phyloP scores from a whole-genome alignment of 2,329 filamentous ascomycete genomes.

The Epichloe sylvatica region DNA sequence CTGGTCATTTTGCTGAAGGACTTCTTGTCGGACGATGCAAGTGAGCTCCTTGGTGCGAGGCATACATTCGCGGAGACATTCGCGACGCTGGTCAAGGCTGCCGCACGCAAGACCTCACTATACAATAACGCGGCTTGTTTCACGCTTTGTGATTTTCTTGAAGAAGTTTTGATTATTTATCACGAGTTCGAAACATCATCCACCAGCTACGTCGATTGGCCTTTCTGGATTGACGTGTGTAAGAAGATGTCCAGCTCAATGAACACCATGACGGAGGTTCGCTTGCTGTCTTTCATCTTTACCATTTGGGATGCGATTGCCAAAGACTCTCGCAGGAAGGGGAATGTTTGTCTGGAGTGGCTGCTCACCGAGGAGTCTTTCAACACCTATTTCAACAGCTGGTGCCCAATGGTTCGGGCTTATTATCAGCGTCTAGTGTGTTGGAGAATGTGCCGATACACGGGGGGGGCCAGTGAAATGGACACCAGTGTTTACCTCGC shows the following conservation, averaged over 20 bases:
- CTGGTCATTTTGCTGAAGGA: conserved; percentile 72
- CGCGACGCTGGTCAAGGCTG: conserved; percentile 56
- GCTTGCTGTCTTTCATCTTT: conserved; percentile 70
- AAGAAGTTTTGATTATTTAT: conserved; percentile 60
- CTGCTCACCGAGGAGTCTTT: conserved; percentile 63
- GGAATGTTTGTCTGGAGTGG: conserved; percentile 57
- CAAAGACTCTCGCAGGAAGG: conserved; percentile 52
- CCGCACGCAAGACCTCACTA: conserved; percentile 60
- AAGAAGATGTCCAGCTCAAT: conserved; percentile 67
- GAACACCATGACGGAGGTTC: conserved; percentile 81
- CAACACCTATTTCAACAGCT: conserved; percentile 75
- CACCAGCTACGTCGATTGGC: conserved; percentile 53
- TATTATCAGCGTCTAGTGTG: conserved; percentile 86
- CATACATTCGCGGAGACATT: conserved; percentile 67
- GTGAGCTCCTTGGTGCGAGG: conserved; percentile 30
- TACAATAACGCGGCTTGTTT: conserved; percentile 78
- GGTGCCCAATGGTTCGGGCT: conserved; percentile 88
- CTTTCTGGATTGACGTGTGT: conserved; percentile 74
- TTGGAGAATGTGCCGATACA: conserved; percentile 73
- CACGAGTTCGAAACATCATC: conserved; percentile 31
- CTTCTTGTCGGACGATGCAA: conserved; percentile 43
- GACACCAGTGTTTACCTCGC: conserved; percentile 59
- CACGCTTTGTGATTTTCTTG: conserved; percentile 79
- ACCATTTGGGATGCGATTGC: conserved; percentile 63
- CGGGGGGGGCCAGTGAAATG: conserved; percentile 46